A percentile compares a stretch with the other conserved stretches of the same genome.
phyloP scores from a whole-genome alignment of 352 stramenopile genomes.

The Globisporangium okanoganense region DNA sequence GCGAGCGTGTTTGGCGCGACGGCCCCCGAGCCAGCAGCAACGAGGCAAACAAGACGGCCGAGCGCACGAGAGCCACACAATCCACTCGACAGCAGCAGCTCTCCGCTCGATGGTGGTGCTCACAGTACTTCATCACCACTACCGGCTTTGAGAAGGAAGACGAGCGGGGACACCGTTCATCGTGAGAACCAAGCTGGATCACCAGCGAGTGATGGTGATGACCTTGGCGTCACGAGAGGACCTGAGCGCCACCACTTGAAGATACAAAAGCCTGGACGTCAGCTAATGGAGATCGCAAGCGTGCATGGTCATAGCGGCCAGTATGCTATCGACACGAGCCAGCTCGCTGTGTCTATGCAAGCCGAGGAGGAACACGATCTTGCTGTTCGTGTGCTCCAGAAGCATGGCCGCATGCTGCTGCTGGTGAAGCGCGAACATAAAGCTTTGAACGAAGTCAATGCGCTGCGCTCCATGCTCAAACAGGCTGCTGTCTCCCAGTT shows the following conservation, averaged over 20 bases:
- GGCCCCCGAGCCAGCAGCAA: not conserved
- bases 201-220: not conserved
- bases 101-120: not conserved
- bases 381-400: conserved; percentile 20
- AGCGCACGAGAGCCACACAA: not conserved
- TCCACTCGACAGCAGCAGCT: not conserved
- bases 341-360: not conserved
- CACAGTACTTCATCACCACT: not conserved
- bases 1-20: conserved; percentile 38
- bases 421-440: conserved; percentile 18
- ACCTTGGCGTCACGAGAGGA: not conserved
- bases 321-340: not conserved
- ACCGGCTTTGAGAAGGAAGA: not conserved
- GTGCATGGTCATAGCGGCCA: not conserved
- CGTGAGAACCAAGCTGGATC: not conserved
- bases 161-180: too few relatives aligned
- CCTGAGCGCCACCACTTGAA: not conserved
- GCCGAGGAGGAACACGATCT: conserved; percentile 10
- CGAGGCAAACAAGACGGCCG: not conserved
- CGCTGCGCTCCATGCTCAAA: conserved; percentile 10
- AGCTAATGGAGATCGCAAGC: too few relatives aligned
- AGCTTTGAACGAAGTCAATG: conserved; percentile 5
- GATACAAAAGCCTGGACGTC: not conserved
- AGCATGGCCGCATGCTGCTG: conserved; percentile 23
- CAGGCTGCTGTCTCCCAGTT: not conserved